Evolutionary conservation across 768 basidiomycete genomes (phyloP).

Genomic region (Pulveroboletus sp.): DNA sequence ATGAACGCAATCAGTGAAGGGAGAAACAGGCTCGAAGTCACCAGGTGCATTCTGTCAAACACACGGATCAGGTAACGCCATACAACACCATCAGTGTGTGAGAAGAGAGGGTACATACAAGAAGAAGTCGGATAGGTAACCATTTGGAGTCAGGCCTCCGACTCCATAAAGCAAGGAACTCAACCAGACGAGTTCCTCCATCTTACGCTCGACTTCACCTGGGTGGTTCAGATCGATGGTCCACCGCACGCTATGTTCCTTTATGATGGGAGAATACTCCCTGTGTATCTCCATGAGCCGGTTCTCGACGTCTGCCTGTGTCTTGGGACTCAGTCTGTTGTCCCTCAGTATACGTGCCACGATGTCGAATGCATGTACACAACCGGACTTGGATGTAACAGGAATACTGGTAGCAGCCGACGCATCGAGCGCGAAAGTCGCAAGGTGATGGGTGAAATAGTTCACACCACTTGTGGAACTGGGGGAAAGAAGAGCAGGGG

Average conservation of each 20-base stretch:
- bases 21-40: conserved; percentile 31
- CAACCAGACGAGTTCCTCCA: conserved; percentile 61
- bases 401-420: neutral
- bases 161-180: conserved; percentile 52
- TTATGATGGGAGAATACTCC: neutral
- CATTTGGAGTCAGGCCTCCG: conserved; percentile 51
- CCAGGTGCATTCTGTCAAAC: conserved; percentile 23
- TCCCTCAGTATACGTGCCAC: conserved; percentile 51
- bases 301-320: conserved; percentile 14
- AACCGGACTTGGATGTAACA: neutral
- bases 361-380: conserved; percentile 42
- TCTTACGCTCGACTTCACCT: conserved; percentile 45
- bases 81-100: neutral
- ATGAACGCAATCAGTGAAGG: conserved; percentile 19
- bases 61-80: neutral
- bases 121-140: conserved; percentile 43
- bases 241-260: conserved; percentile 37
- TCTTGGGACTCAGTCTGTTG: conserved; percentile 22
- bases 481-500: conserved; percentile 9
- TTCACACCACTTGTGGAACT: neutral
- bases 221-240: conserved; percentile 32
- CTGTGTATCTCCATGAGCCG: conserved; percentile 10
- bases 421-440: conserved; percentile 7
- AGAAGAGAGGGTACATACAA: conserved; percentile 31
- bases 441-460: neutral